Conservation (phyloP, 2,329 filamentous ascomycete species). For the Penicillium expansum region DNA sequence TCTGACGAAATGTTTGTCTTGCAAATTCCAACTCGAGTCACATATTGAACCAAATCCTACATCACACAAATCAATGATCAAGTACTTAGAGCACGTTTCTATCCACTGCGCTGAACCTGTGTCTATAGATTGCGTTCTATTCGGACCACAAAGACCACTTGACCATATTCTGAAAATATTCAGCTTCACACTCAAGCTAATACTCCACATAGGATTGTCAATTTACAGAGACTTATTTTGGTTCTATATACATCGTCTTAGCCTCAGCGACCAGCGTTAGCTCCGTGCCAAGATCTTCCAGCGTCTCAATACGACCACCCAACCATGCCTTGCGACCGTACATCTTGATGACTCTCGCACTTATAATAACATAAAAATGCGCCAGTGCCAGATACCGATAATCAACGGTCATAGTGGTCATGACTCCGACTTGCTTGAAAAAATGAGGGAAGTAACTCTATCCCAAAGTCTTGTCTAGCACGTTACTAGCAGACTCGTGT, state of each 20-base stretch:
- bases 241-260: conserved; percentile 1
- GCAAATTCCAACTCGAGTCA: background rate
- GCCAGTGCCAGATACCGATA: conserved; percentile 78
- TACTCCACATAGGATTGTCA: background rate
- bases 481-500: conserved; percentile 84
- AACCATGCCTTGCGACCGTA: conserved; percentile 95
- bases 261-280: conserved; percentile 1
- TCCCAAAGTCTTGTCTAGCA: conserved; percentile 84
- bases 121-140: background rate
- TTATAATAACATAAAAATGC: conserved; percentile 70
- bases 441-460: conserved; percentile 81
- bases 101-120: background rate
- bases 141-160: background rate
- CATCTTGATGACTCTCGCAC: conserved; percentile 73
- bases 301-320: conserved; percentile 69
- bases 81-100: background rate
- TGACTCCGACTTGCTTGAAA: conserved; percentile 76
- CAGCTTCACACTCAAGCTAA: background rate
- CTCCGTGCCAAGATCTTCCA: background rate
- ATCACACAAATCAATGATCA: background rate
- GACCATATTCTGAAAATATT: background rate
- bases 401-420: conserved; percentile 75
- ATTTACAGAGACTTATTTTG: background rate
- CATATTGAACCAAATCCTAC: background rate
- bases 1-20: no score